phyloP scores from a whole-genome alignment of 2,329 filamentous ascomycete species.

The Pestalotiopsis sp. region DNA sequence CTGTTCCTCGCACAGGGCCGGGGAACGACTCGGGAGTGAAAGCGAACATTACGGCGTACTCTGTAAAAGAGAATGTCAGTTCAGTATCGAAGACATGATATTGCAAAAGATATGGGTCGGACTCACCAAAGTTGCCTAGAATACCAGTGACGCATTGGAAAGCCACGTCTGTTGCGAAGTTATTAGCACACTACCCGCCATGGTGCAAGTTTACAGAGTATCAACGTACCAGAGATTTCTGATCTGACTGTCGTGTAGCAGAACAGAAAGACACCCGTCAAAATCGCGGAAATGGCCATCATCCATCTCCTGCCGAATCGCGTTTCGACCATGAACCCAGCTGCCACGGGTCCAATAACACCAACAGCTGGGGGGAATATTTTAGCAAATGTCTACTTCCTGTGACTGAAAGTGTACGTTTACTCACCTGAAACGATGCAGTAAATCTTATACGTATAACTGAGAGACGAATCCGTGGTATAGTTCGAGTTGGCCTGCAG shows the following conservation, averaged over 20 bases:
- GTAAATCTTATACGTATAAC: conserved; percentile 38
- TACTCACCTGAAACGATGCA: conserved; percentile 36
- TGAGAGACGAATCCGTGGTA: conserved; percentile 27
- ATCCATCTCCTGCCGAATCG: conserved; percentile 44
- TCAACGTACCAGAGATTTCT: conserved; percentile 26
- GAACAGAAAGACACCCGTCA: conserved; percentile 49
- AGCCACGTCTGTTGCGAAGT: conserved; percentile 28
- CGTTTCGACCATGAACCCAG: conserved; percentile 42
- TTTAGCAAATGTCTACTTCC: too few relatives aligned
- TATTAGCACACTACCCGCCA: background rate
- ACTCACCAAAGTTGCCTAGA: conserved; percentile 43
- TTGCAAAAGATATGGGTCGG: conserved; percentile 5
- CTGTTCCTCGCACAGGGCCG: conserved; percentile 55
- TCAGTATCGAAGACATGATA: conserved; percentile 29
- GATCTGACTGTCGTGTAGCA: conserved; percentile 45
- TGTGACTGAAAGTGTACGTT: too few relatives aligned
- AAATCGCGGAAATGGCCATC: conserved; percentile 44
- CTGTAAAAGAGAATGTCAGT: conserved; percentile 28
- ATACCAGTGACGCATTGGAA: conserved; percentile 47
- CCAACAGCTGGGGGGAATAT: conserved; percentile 28
- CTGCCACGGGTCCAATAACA: conserved; percentile 42
- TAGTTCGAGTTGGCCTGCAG: conserved; percentile 28
- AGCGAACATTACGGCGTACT: conserved; percentile 42
- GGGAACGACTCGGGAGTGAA: conserved; percentile 62
- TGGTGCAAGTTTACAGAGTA: rapidly evolving